Conservation (phyloP, 163 green algal species). For the Chlorella variabilis region DNA sequence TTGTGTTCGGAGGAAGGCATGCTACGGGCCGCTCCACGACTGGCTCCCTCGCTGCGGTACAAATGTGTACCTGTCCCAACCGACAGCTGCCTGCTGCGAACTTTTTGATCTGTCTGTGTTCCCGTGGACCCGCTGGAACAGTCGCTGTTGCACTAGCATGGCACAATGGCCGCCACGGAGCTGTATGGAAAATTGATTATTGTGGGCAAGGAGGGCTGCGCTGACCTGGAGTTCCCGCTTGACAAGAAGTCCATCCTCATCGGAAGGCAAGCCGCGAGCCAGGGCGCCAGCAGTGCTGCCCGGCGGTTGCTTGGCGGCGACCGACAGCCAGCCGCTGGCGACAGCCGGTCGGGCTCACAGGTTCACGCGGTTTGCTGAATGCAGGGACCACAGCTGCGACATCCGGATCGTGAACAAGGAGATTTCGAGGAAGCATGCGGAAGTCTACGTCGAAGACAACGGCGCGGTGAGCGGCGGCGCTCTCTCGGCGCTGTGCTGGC, state of each 20-base stretch:
- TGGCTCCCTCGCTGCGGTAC: no score
- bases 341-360: neutral
- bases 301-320: neutral
- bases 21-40: no score
- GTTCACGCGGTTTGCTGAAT: neutral
- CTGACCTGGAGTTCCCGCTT: constrained; percentile 49
- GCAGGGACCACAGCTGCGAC: constrained; percentile 62
- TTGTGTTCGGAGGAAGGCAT: no score
- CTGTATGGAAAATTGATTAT: constrained; percentile 4
- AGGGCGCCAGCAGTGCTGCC: neutral
- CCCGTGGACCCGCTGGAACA: no score
- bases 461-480: constrained; percentile 27
- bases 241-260: constrained; percentile 56
- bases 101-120: no score
- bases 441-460: constrained; percentile 52
- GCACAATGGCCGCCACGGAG: neutral
- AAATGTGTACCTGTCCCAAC: no score
- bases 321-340: neutral
- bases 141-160: neutral
- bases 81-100: no score
- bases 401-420: constrained; percentile 59
- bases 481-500: no score
- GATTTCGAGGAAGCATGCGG: constrained; percentile 56
- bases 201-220: constrained; percentile 39
- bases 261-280: constrained; percentile 27